phyloP scores from a whole-genome alignment of 108 stramenopile species.

The Cafeteria roenbergensis region DNA sequence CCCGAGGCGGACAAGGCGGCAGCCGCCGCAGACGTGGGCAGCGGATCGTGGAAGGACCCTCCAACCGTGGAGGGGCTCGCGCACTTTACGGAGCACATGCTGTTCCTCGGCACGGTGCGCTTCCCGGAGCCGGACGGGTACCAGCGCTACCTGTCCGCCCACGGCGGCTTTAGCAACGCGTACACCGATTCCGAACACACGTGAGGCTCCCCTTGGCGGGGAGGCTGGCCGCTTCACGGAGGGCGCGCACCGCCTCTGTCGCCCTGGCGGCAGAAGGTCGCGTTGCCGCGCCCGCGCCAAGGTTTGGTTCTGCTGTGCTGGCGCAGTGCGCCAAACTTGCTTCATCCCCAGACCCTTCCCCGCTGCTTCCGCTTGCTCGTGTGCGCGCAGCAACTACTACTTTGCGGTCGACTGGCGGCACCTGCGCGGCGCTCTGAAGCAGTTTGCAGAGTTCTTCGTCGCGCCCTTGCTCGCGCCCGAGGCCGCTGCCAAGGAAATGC shows the following conservation, averaged over 20 bases:
- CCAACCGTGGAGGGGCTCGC: constrained; percentile 65
- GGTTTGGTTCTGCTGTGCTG: no score
- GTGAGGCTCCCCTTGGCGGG: no score
- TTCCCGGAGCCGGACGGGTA: constrained; percentile 75
- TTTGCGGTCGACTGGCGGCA: constrained; percentile 73
- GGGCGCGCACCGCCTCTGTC: no score
- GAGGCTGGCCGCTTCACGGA: no score
- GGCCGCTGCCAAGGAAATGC: constrained; percentile 67
- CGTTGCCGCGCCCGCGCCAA: no score
- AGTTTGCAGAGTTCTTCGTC: constrained; percentile 79
- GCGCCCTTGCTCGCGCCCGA: constrained; percentile 65
- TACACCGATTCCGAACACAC: constrained; percentile 83
- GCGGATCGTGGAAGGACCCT: constrained; percentile 77
- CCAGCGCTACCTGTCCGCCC: constrained; percentile 59
- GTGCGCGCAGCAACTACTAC: no score
- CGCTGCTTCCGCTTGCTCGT: no score
- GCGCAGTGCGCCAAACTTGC: no score
- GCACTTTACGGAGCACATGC: constrained; percentile 72
- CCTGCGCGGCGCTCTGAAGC: constrained; percentile 74
- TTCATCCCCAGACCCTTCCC: no score
- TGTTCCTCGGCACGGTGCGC: constrained; percentile 60
- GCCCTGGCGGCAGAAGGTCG: no score
- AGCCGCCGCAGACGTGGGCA: constrained; percentile 82
- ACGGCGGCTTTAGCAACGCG: constrained; percentile 85
- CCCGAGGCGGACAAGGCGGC: constrained; percentile 36